Evolutionary conservation across 192 early-diverging fungal genomes (phyloP).

Genomic region (Coemansia umbellata): DNA sequence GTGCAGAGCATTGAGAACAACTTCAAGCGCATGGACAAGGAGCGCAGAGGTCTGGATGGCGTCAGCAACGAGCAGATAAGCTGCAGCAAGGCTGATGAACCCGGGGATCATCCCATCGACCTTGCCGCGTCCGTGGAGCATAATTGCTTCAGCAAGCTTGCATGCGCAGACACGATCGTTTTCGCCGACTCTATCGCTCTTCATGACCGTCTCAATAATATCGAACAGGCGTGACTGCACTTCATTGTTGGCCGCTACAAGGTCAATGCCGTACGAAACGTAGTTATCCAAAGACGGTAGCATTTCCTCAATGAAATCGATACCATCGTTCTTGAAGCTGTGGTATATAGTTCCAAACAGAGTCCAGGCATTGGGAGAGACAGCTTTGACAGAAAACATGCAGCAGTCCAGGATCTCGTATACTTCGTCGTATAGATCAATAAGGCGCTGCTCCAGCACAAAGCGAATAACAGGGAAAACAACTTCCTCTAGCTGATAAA

Average conservation of each 20-base stretch:
- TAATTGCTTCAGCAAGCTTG: constrained; percentile 80
- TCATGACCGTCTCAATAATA: constrained; percentile 82
- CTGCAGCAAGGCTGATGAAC: constrained; percentile 65
- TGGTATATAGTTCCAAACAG: constrained; percentile 74
- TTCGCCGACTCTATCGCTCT: constrained; percentile 70
- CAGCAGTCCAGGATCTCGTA: constrained; percentile 88
- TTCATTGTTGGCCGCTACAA: constrained; percentile 63
- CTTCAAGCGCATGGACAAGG: constrained; percentile 72
- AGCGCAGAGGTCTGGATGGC: constrained; percentile 65
- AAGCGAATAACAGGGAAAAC: constrained; percentile 74
- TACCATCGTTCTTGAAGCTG: constrained; percentile 75
- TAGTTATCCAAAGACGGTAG: constrained; percentile 89
- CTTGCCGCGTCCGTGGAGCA: constrained; percentile 78
- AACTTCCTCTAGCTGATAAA: constrained; percentile 74
- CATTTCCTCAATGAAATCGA: constrained; percentile 91
- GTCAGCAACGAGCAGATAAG: constrained; percentile 58
- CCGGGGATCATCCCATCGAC: constrained; percentile 70
- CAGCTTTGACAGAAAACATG: constrained; percentile 77
- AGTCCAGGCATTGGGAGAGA: constrained; percentile 81
- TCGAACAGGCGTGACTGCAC: constrained; percentile 74
- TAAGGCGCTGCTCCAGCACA: constrained; percentile 65
- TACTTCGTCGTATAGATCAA: constrained; percentile 79
- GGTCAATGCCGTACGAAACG: constrained; percentile 79
- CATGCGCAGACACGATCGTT: constrained; percentile 76
- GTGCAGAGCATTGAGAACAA: constrained; percentile 80